Conservation (phyloP, 2,329 filamentous ascomycete species). For the Fusarium sp. region DNA sequence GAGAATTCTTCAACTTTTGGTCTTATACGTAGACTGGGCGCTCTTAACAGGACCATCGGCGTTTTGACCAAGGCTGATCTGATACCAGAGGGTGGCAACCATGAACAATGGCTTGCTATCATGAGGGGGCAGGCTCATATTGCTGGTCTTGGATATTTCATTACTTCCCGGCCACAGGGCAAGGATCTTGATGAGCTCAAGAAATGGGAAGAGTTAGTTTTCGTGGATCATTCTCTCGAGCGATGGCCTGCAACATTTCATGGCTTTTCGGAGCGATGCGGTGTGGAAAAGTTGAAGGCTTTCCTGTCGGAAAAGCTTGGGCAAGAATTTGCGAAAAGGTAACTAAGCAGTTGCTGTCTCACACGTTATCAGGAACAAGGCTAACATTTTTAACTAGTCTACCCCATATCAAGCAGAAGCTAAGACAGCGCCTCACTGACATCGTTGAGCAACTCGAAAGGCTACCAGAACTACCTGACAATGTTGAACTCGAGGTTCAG, state of each 20-base stretch:
- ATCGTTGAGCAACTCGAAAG: slow-evolving; percentile 64
- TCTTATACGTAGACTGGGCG: slow-evolving; percentile 67
- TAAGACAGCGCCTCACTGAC: slow-evolving; percentile 56
- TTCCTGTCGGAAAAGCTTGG: slow-evolving; percentile 64
- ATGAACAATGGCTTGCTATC: slow-evolving; percentile 69
- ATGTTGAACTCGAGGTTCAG: slow-evolving; percentile 73
- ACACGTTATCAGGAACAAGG: background rate
- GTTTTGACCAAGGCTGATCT: slow-evolving; percentile 89
- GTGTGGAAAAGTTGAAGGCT: slow-evolving; percentile 61
- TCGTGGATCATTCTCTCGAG: slow-evolving; percentile 51
- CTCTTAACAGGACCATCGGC: slow-evolving; percentile 70
- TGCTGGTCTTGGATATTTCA: slow-evolving; percentile 80
- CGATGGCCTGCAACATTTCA: slow-evolving; percentile 62
- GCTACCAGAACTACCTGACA: slow-evolving; percentile 74
- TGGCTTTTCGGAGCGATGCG: slow-evolving; percentile 58
- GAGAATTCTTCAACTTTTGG: slow-evolving; percentile 77
- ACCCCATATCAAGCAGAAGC: slow-evolving; percentile 63
- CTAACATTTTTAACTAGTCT: slow-evolving; percentile 48
- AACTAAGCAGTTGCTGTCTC: slow-evolving; percentile 30
- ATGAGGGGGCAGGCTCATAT: slow-evolving; percentile 68
- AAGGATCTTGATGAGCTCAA: slow-evolving; percentile 63
- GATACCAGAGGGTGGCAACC: slow-evolving; percentile 60
- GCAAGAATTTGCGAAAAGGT: slow-evolving; percentile 63
- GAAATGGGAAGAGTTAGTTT: slow-evolving; percentile 62
- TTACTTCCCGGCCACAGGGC: slow-evolving; percentile 73